phyloP scores from a whole-genome alignment of 225 moss, liverwort and hornwort species.

The Pseudisothecium myosuroides region DNA sequence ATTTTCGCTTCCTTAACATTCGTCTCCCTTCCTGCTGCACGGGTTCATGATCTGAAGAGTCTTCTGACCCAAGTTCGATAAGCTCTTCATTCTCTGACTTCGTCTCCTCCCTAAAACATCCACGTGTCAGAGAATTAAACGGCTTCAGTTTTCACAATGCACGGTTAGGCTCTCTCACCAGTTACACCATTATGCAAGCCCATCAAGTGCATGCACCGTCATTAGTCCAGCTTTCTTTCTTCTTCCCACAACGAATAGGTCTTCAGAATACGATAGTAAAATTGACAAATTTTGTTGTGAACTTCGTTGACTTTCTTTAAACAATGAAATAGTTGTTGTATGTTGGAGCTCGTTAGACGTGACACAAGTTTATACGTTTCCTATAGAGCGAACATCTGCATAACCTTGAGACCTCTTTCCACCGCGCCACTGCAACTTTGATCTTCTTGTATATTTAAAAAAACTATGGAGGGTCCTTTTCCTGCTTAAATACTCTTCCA shows the following conservation, averaged over 20 bases:
- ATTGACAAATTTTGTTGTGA: background rate
- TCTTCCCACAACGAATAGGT: background rate
- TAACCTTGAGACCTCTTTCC: slow-evolving; percentile 35
- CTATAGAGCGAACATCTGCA: slow-evolving; percentile 9
- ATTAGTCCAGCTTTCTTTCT: background rate
- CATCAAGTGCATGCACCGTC: background rate
- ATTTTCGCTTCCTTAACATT: slow-evolving; percentile 2
- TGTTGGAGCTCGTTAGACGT: background rate
- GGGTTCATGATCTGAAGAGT: slow-evolving; percentile 16
- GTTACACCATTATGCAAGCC: background rate
- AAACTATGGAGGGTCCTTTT: slow-evolving; percentile 27
- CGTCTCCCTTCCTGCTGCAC: background rate
- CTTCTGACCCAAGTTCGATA: slow-evolving; percentile 14
- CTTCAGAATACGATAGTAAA: background rate
- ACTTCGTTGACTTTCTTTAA: background rate
- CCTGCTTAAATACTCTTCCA: slow-evolving; percentile 27
- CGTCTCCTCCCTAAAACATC: slow-evolving; percentile 12
- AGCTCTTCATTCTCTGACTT: slow-evolving; percentile 15
- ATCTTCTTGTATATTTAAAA: slow-evolving; percentile 23
- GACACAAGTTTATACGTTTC: slow-evolving; percentile 8
- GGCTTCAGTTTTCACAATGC: background rate
- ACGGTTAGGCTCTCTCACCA: background rate
- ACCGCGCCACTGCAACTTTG: slow-evolving; percentile 16
- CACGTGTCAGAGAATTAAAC: background rate
- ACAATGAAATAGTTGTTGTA: background rate